Base-by-base conservation (phyloP, 2,329 filamentous ascomycete genomes). In the Neofusicoccum cordaticola region DNA sequence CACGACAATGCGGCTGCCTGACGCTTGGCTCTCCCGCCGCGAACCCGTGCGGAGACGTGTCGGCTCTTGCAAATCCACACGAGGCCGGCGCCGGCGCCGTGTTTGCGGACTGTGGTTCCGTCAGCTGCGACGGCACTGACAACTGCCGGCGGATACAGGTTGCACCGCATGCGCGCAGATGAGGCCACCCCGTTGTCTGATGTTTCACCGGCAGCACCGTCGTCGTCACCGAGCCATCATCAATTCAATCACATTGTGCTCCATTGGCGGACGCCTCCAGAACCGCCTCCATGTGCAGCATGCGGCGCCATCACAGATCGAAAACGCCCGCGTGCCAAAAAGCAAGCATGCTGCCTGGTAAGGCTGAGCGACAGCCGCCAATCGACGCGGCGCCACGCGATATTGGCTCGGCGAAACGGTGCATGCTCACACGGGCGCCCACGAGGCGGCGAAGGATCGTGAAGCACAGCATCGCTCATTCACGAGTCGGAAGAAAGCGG, bases 401-500 rank as follows among this genome's bases (percentile, higher is more conserved):
- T 34, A 22, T 17, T n/a, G 39, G 41, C 56, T 60, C 41, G 42
- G 53, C 53, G 53, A 45, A 58, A 58, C 53, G 41, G 52, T 37
- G 37, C 52, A 57, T 51, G 27, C 48, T 4, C 45, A 22, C 27
- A 8, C 4, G 27, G 48, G 48, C 17, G 48, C 48, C 48, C 48
- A 51, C 48, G 50, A 52, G 34, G 31, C 31, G 53, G 56, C 56
- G 15, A 47, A 47, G 41, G 19, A 47, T 60, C 19, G 22, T 57
- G 53, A 34, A 57, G 53, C 53, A 57, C 34, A 1, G 11, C 4
- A 19, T 19, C 37, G 41, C 22, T 31, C 52, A 48, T 60, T 47
- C 56, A 45, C 42, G 56, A 60, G 42, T 60, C 56, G 56, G 56
- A 60, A 47, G 41, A 44, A 45, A 58, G 53, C 53, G 53, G 53